Percentiles rank a stretch among this genome's conserved stretches.
Conservation (phyloP, 768 basidiomycete genomes). For the Coprinopsis marcescibilis region DNA sequence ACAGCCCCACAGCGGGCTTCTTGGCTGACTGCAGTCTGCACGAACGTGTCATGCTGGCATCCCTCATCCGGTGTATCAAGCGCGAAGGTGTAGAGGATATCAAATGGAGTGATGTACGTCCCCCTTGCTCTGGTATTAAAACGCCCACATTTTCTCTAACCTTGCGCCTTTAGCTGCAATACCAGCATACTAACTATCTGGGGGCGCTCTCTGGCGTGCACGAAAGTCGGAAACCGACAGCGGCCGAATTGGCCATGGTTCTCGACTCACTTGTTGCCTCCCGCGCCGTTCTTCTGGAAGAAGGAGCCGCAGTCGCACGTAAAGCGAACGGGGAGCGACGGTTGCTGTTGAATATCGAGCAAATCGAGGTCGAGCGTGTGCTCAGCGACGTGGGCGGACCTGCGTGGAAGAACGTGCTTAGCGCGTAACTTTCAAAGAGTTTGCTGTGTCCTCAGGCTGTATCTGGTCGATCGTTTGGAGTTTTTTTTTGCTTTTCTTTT, state of each 20-base stretch:
- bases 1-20: slow-evolving; percentile 83
- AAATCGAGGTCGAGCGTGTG: slow-evolving; percentile 78
- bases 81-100: slow-evolving; percentile 86
- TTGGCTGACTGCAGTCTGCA: slow-evolving; percentile 80
- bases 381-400: slow-evolving; percentile 74
- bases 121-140: neutral
- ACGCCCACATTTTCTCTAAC: neutral
- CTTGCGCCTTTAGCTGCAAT: slow-evolving; percentile 45
- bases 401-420: slow-evolving; percentile 55
- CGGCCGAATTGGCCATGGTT: slow-evolving; percentile 60
- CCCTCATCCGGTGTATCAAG: slow-evolving; percentile 75
- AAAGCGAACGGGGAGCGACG: slow-evolving; percentile 63
- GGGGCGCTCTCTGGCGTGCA: slow-evolving; percentile 53
- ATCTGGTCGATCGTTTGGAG: no score
- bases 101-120: slow-evolving; percentile 70
- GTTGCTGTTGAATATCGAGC: slow-evolving; percentile 79
- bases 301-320: slow-evolving; percentile 44
- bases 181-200: slow-evolving; percentile 71
- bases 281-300: slow-evolving; percentile 71
- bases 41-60: slow-evolving; percentile 82
- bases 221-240: slow-evolving; percentile 53
- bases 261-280: slow-evolving; percentile 74
- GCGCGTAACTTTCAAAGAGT: slow-evolving; percentile 9
- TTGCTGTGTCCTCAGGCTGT: neutral
- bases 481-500: no score